phyloP scores from a whole-genome alignment of 371 early-diverging fungal species.

The Nematocida minor region DNA sequence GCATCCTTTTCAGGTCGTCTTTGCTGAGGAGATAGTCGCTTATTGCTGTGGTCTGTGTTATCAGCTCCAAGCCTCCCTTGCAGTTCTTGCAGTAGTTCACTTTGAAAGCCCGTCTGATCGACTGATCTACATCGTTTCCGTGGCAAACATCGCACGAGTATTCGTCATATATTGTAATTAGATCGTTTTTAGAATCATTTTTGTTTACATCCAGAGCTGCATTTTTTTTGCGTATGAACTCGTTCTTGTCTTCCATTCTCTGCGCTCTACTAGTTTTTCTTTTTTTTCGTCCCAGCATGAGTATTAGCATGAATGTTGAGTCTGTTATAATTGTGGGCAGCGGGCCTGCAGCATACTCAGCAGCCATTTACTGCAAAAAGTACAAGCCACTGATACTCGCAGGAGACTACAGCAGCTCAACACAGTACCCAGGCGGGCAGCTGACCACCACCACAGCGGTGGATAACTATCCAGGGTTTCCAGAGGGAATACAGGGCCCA shows the following conservation, averaged over 20 bases:
- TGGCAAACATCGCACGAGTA: constrained; percentile 53
- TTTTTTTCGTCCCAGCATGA: constrained; percentile 38
- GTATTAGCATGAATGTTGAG: constrained; percentile 22
- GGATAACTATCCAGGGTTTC: constrained; percentile 67
- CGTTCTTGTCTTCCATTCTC: not conserved
- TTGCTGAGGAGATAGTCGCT: constrained; percentile 59
- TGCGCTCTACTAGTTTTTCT: constrained; percentile 20
- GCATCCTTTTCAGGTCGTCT: constrained; percentile 55
- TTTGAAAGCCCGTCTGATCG: constrained; percentile 54
- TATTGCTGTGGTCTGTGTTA: constrained; percentile 60
- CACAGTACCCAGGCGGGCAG: constrained; percentile 73
- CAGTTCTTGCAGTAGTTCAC: constrained; percentile 55
- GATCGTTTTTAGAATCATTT: not conserved
- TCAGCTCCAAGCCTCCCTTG: constrained; percentile 49
- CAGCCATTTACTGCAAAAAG: constrained; percentile 84
- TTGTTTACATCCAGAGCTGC: not conserved
- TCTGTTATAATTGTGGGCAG: constrained; percentile 68
- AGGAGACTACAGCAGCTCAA: constrained; percentile 81
- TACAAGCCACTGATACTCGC: constrained; percentile 83
- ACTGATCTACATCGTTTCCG: constrained; percentile 38
- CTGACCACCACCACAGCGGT: constrained; percentile 66
- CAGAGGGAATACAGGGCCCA: constrained; percentile 61
- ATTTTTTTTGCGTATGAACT: not conserved
- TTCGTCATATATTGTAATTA: constrained; percentile 23
- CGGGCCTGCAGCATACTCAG: constrained; percentile 87